phyloP scores from a whole-genome alignment of 805 yeast species.

The Starmerella vaccinii region DNA sequence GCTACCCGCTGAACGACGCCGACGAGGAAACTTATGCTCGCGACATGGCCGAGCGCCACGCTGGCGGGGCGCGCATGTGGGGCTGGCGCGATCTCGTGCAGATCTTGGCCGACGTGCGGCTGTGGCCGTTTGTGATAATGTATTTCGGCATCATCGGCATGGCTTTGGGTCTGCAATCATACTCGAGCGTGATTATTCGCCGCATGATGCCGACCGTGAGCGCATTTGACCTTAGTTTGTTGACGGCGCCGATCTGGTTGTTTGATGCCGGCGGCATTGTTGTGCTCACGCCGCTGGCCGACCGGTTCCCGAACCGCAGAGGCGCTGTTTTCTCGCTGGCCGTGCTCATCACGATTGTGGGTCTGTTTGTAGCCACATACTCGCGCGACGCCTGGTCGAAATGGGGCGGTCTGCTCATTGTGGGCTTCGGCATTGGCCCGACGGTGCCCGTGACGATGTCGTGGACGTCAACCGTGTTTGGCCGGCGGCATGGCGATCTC shows the following conservation, averaged over 20 bases:
- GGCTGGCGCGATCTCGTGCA: constrained; percentile 45
- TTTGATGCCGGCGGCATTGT: constrained; percentile 71
- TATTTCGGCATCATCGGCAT: constrained; percentile 88
- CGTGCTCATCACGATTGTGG: constrained; percentile 57
- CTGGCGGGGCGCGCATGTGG: constrained; percentile 36
- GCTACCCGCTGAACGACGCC: constrained; percentile 44
- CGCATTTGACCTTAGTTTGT: constrained; percentile 58
- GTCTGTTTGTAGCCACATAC: constrained; percentile 65
- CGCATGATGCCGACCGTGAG: constrained; percentile 51
- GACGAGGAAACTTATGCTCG: constrained; percentile 27
- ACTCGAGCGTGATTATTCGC: constrained; percentile 63
- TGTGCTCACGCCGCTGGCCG: constrained; percentile 72
- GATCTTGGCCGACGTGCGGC: constrained; percentile 51
- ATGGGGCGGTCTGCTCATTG: constrained; percentile 69
- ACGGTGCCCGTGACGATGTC: constrained; percentile 86
- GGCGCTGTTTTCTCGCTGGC: constrained; percentile 54
- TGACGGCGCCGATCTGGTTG: constrained; percentile 85
- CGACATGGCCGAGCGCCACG: constrained; percentile 36
- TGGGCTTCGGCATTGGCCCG: constrained; percentile 83
- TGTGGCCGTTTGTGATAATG: constrained; percentile 78
- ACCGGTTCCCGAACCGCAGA: constrained; percentile 48
- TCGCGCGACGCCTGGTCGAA: constrained; percentile 65
- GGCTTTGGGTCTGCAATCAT: constrained; percentile 74
- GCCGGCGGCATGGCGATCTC: constrained; percentile 62
- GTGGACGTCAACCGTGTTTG: constrained; percentile 67